A percentile compares a stretch with the other conserved stretches of the same genome.
Conservation (phyloP, 225 moss, liverwort and hornwort species). For the Sphagnum contortum region DNA sequence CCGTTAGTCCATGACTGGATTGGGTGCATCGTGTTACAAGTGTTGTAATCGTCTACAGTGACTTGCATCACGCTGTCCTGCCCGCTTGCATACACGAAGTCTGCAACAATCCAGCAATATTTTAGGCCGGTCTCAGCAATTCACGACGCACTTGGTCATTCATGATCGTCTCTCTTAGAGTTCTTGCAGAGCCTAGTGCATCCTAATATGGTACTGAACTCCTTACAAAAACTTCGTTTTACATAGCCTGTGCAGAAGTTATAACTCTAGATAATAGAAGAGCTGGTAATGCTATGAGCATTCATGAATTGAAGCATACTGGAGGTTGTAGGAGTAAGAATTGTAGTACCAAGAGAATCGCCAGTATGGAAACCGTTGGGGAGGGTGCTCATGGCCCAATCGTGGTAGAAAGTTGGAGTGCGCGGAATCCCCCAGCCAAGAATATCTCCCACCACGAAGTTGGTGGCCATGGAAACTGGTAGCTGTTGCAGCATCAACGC, state of each 20-base stretch:
- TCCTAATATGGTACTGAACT: too few relatives aligned
- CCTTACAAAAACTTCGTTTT: too few relatives aligned
- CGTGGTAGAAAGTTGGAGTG: conserved; percentile 2
- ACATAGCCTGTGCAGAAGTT: too few relatives aligned
- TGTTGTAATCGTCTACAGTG: conserved; percentile 4
- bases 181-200: too few relatives aligned
- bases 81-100: neutral
- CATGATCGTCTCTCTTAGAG: too few relatives aligned
- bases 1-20: conserved; percentile 1
- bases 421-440: neutral
- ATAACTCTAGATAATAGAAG: too few relatives aligned
- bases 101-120: neutral
- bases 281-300: too few relatives aligned
- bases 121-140: too few relatives aligned
- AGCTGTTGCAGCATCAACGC: neutral
- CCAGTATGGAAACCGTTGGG: conserved; percentile 1
- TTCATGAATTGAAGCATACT: too few relatives aligned
- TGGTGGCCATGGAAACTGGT: neutral
- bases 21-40: conserved; percentile 9
- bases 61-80: conserved; percentile 7
- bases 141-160: too few relatives aligned
- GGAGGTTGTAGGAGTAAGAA: too few relatives aligned
- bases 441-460: conserved; percentile 1
- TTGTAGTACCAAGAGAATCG: conserved; percentile 7
- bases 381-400: conserved; percentile 1